Conservation (phyloP, 805 yeast species). For the Yamadazyma kitorensis region DNA sequence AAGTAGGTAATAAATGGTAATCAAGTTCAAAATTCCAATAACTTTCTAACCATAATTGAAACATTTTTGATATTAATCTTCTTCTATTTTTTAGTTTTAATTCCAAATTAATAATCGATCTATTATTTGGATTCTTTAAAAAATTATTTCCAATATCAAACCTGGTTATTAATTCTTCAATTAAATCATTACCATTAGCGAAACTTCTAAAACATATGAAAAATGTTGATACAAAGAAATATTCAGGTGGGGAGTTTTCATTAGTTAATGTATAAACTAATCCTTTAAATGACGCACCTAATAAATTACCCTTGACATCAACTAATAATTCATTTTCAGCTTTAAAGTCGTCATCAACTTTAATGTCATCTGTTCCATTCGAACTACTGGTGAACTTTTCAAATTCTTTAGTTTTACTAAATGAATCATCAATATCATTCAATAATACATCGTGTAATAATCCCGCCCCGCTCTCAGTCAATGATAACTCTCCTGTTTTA, state of each 20-base stretch:
- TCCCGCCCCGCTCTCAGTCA: constrained; percentile 49
- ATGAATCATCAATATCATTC: constrained; percentile 26
- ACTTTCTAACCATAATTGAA: constrained; percentile 85
- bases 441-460: constrained; percentile 35
- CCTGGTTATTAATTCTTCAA: constrained; percentile 64
- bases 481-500: constrained; percentile 44
- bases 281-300: constrained; percentile 73
- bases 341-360: constrained; percentile 11
- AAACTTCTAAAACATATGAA: constrained; percentile 75
- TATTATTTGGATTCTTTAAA: constrained; percentile 7
- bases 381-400: constrained; percentile 26
- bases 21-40: constrained; percentile 76
- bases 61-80: constrained; percentile 61
- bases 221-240: constrained; percentile 68
- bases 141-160: constrained; percentile 50
- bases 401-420: constrained; percentile 35
- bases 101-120: constrained; percentile 23
- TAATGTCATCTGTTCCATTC: constrained; percentile 6
- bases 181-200: constrained; percentile 61
- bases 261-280: constrained; percentile 64
- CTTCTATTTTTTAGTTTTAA: constrained; percentile 55
- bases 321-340: constrained; percentile 47
- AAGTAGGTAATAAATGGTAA: constrained; percentile 58
- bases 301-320: constrained; percentile 48
- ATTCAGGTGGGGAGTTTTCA: constrained; percentile 61